phyloP scores from a whole-genome alignment of 768 basidiomycete species.

The Trametes punicea region DNA sequence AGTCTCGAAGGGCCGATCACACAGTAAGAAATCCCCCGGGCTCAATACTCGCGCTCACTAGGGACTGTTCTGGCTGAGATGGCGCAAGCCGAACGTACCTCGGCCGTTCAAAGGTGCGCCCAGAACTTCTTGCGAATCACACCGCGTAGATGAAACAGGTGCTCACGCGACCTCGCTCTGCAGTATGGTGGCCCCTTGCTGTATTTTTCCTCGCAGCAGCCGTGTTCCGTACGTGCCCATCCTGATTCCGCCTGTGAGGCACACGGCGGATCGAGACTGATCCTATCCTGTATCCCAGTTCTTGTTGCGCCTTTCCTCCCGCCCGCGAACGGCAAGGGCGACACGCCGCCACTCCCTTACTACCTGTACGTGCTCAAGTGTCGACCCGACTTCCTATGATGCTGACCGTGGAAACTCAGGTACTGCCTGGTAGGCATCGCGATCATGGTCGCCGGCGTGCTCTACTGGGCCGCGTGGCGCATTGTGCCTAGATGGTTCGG shows the following conservation, averaged over 20 bases:
- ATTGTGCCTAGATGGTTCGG: slow-evolving; percentile 47
- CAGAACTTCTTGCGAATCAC: too few species aligned
- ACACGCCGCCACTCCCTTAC: slow-evolving; percentile 59
- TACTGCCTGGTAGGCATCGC: slow-evolving; percentile 54
- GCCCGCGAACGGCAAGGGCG: slow-evolving; percentile 52
- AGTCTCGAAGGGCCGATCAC: slow-evolving; percentile 13
- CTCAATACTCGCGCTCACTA: not conserved
- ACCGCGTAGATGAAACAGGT: too few species aligned
- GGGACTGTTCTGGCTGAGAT: slow-evolving; percentile 56
- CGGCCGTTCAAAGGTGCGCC: slow-evolving; percentile 52
- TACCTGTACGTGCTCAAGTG: slow-evolving; percentile 36
- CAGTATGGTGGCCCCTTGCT: slow-evolving; percentile 54
- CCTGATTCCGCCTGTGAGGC: not conserved
- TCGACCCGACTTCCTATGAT: not conserved
- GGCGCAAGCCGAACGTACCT: slow-evolving; percentile 41
- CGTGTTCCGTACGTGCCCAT: slow-evolving; percentile 42
- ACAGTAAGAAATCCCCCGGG: too few species aligned
- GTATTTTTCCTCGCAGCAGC: slow-evolving; percentile 52
- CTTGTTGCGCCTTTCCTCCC: slow-evolving; percentile 53
- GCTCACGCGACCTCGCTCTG: not conserved
- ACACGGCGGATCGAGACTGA: slow-evolving; percentile 14
- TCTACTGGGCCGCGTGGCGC: slow-evolving; percentile 57
- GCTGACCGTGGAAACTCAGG: slow-evolving; percentile 25
- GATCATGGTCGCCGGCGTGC: slow-evolving; percentile 42
- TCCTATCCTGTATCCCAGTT: slow-evolving; percentile 29